Evolutionary conservation across 441 rosid genomes (phyloP).

Genomic region (Capsella rubella): DNA sequence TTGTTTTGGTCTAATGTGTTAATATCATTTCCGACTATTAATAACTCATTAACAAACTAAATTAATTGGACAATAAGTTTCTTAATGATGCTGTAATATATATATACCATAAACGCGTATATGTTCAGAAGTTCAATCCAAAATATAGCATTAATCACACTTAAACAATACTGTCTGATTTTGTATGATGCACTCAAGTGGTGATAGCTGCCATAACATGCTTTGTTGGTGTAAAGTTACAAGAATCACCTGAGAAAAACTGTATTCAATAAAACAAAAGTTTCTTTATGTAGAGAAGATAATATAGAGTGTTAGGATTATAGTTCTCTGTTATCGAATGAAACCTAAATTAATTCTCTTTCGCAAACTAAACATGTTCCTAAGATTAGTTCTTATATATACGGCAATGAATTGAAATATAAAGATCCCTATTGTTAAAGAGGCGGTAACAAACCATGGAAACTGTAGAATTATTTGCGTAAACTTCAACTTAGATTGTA

Average conservation of each 20-base stretch:
- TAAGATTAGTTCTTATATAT: not conserved
- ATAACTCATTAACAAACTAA: not conserved
- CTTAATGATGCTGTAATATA: too few relatives aligned
- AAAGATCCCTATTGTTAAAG: not conserved
- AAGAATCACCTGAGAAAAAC: conserved; percentile 34
- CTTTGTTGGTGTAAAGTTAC: conserved; percentile 17
- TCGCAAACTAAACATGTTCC: not conserved
- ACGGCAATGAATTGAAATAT: not conserved
- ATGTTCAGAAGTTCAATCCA: conserved; percentile 8
- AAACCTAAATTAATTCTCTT: not conserved
- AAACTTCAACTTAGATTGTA: not conserved
- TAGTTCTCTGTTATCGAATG: too few relatives aligned
- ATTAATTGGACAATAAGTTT: not conserved
- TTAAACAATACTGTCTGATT: not conserved
- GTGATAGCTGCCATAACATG: conserved; percentile 18
- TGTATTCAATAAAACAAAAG: not conserved
- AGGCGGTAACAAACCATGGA: not conserved
- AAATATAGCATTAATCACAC: not conserved
- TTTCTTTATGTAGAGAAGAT: not conserved
- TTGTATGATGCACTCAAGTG: conserved; percentile 4
- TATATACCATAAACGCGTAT: not conserved
- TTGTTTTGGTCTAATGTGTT: not conserved
- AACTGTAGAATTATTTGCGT: not conserved
- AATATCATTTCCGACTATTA: too few relatives aligned
- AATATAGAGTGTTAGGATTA: not conserved